These are phyloP conservation scores for Tilletia setariae DNA, from an alignment of 1,284 basidiomycete genomes.

Conservation along the genomic window DNA sequence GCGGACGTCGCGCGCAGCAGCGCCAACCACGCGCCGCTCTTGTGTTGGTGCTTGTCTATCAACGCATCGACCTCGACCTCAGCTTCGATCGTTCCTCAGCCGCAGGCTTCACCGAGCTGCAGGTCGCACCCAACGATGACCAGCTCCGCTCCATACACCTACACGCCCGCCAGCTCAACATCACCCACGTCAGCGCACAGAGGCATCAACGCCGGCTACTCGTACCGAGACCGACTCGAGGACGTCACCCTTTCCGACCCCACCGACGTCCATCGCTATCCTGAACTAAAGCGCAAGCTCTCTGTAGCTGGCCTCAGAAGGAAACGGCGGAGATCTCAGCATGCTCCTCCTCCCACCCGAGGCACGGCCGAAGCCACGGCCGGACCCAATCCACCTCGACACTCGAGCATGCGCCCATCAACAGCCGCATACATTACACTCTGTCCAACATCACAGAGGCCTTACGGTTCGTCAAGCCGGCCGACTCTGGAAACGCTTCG, in stretches of 20 bases:
- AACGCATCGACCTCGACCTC: slow-evolving; percentile 84
- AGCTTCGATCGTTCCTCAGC: slow-evolving; percentile 65
- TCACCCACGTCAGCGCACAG: slow-evolving; percentile 68
- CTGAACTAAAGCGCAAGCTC: slow-evolving; percentile 86
- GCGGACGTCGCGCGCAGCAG: slow-evolving; percentile 5
- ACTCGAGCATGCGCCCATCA: slow-evolving; percentile 71
- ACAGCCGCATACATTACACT: slow-evolving; percentile 73
- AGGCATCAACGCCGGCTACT: slow-evolving; percentile 64
- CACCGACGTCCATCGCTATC: slow-evolving; percentile 79
- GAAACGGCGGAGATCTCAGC: slow-evolving; percentile 87
- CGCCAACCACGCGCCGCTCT: slow-evolving; percentile 35
- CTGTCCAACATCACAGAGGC: slow-evolving; percentile 77
- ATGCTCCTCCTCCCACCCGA: slow-evolving; percentile 82
- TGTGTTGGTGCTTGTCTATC: slow-evolving; percentile 65
- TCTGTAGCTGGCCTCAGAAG: slow-evolving; percentile 85
- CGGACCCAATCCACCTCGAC: background rate
- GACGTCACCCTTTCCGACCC: slow-evolving; percentile 66
- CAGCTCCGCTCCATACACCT: slow-evolving; percentile 76
- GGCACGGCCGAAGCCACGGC: slow-evolving; percentile 26
- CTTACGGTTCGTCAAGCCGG: slow-evolving; percentile 75
- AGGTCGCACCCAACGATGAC: slow-evolving; percentile 71
- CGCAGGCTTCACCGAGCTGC: slow-evolving; percentile 74
- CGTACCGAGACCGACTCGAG: slow-evolving; percentile 71
- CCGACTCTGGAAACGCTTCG: slow-evolving; percentile 72
- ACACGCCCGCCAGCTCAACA: slow-evolving; percentile 74